These are phyloP conservation scores for Cadophora malorum DNA, from an alignment of 2,329 filamentous ascomycete genomes.

Conservation along the genomic window DNA sequence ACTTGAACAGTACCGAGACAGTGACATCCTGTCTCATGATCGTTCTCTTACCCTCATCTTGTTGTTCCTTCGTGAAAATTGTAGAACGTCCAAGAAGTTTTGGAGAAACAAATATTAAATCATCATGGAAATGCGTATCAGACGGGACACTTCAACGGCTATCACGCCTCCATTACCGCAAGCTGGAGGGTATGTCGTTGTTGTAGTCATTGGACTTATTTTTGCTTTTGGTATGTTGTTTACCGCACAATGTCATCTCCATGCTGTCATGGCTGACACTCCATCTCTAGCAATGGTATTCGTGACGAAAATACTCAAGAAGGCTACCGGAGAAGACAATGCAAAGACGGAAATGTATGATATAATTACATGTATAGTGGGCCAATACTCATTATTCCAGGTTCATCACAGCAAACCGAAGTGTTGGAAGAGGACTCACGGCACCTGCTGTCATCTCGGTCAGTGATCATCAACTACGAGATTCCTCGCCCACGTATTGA, in stretches of 20 bases:
- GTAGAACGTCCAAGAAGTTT: too few species aligned
- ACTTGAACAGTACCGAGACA: neutral
- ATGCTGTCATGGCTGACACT: neutral
- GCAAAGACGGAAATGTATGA: conserved; percentile 20
- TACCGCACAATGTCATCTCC: neutral
- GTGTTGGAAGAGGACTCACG: conserved; percentile 57
- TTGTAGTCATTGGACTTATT: conserved; percentile 19
- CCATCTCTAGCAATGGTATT: conserved; percentile 22
- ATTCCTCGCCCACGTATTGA: neutral
- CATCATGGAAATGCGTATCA: neutral
- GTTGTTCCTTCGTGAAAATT: too few species aligned
- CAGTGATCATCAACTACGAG: conserved; percentile 54
- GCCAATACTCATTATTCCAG: conserved; percentile 39
- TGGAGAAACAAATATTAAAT: neutral
- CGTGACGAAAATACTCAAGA: conserved; percentile 21
- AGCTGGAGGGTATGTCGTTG: conserved; percentile 23
- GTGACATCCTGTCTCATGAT: neutral
- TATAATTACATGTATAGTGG: neutral
- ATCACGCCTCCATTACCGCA: conserved; percentile 21
- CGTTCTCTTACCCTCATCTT: too few species aligned
- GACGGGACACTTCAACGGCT: conserved; percentile 12
- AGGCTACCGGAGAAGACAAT: conserved; percentile 22
- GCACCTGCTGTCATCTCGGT: conserved; percentile 59
- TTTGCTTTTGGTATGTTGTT: conserved; percentile 18
- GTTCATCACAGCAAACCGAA: conserved; percentile 57